Percentiles rank a stretch among this genome's conserved stretches.
Conservation (phyloP, 495 filamentous ascomycete species). For the Neurospora pannonica region DNA sequence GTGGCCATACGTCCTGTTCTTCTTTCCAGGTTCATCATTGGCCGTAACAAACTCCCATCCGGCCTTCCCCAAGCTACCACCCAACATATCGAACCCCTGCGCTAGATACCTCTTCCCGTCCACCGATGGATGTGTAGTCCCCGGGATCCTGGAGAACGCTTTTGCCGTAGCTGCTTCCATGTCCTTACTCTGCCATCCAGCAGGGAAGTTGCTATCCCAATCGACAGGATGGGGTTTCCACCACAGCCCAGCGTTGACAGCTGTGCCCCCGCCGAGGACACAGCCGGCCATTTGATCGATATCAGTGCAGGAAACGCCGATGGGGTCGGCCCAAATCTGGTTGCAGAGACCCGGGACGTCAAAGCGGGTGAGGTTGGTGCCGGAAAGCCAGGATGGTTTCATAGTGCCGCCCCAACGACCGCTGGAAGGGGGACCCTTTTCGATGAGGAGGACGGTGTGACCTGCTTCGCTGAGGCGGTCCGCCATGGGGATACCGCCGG, state of each 20-base stretch:
- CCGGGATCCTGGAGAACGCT: slow-evolving; percentile 57
- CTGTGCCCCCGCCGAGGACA: slow-evolving; percentile 62
- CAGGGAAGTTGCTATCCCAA: slow-evolving; percentile 63
- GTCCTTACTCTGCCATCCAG: slow-evolving; percentile 57
- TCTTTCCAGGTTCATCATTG: slow-evolving; percentile 48
- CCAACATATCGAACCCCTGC: slow-evolving; percentile 50
- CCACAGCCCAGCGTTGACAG: slow-evolving; percentile 55
- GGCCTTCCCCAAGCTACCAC: slow-evolving; percentile 39
- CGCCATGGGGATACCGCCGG: slow-evolving; percentile 53
- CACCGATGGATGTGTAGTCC: slow-evolving; percentile 53
- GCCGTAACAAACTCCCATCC: slow-evolving; percentile 54
- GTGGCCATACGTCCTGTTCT: slow-evolving; percentile 55
- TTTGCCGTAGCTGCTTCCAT: slow-evolving; percentile 45
- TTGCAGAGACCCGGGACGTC: slow-evolving; percentile 67
- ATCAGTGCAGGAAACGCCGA: slow-evolving; percentile 53
- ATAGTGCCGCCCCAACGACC: slow-evolving; percentile 45
- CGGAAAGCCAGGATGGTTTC: slow-evolving; percentile 52
- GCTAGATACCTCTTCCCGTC: slow-evolving; percentile 59
- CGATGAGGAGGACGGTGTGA: slow-evolving; percentile 52
- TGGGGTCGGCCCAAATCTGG: slow-evolving; percentile 51
- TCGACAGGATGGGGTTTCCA: slow-evolving; percentile 44
- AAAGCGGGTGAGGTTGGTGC: slow-evolving; percentile 57
- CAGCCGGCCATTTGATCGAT: slow-evolving; percentile 63
- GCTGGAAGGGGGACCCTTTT: slow-evolving; percentile 50
- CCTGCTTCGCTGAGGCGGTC: slow-evolving; percentile 52